Percentiles rank a stretch among this genome's conserved stretches.
phyloP scores from a whole-genome alignment of 225 moss, liverwort and hornwort genomes.

The Physcomitrium patens region DNA sequence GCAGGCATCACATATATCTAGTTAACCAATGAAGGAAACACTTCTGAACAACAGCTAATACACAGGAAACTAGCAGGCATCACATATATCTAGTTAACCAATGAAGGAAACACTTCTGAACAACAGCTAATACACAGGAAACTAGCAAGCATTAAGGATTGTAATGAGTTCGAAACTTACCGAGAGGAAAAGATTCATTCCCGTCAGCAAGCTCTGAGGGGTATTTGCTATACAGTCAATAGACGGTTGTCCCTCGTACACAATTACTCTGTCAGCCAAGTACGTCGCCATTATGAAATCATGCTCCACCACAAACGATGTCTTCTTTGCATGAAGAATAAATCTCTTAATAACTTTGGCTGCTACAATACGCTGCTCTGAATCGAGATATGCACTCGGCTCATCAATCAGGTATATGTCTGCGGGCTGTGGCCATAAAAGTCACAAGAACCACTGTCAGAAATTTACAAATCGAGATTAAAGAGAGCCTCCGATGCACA shows the following conservation, averaged over 20 bases:
- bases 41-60: neutral
- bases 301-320: slow-evolving; percentile 97
- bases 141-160: neutral
- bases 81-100: neutral
- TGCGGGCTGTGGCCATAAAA: slow-evolving; percentile 69
- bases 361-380: slow-evolving; percentile 98
- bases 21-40: neutral
- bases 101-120: neutral
- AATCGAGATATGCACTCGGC: slow-evolving; percentile 96
- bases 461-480: neutral
- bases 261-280: slow-evolving; percentile 93
- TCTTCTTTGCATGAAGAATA: slow-evolving; percentile 97
- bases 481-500: neutral
- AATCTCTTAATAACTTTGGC: slow-evolving; percentile 96
- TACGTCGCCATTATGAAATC: slow-evolving; percentile 99
- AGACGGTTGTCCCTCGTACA: slow-evolving; percentile 91
- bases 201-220: slow-evolving; percentile 92
- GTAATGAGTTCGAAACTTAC: slow-evolving; percentile 43
- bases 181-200: slow-evolving; percentile 98
- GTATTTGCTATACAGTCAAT: slow-evolving; percentile 92
- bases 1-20: neutral
- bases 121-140: neutral
- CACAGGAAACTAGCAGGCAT: neutral
- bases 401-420: slow-evolving; percentile 97
- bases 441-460: neutral